Evolutionary conservation across 768 basidiomycete genomes (phyloP), one percentile per base, ranked within the genome.

Genomic region (Lentinula aciculospora): DNA sequence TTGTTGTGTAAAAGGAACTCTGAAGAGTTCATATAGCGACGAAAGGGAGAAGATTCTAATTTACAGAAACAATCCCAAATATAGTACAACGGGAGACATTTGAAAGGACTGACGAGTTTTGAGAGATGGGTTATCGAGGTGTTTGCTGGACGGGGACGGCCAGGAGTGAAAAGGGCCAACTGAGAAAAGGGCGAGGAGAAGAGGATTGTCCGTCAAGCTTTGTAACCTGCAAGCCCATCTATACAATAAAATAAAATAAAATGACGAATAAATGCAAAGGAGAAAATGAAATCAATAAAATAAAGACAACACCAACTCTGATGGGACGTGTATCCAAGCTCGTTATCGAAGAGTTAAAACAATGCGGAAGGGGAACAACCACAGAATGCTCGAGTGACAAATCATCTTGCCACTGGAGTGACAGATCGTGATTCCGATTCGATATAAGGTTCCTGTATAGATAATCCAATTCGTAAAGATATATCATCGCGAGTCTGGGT

Each of bases 401-500:
- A 36, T 36, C 42, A 54, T 27, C 40, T 23, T 25, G 53, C 23
- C 13, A 54, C 15, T 31, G 53, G 53, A 19, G 53, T 54, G 21
- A 42, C 53, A 27, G 40, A 39, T 28, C 53, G 36, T 42, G 53
- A 54, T 28, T 54, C 53, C 19, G 40, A 54, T 28, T 39, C 37
- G 29, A 17, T 1, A 13, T 28, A 36, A 19, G 36, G 53, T 2
- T 12, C 19, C 28, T 34, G 39, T 10, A 27, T 32, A 56, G 44
- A 44, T 49, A 34, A 23, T 4, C 54, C 37, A 27, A 31, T 27
- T 44, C 54, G 54, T 44, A 56, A 17, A 32, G 29, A 56, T 46
- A 56, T 56, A 46, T 56, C 54, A 34, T 56, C 54, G 27, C 54
- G 54, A 3, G 54, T 56, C 19, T 45, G 40, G 21, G 39, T 56